Conservation (phyloP, 345 rosid genomes). For the Pistacia atlantica region DNA sequence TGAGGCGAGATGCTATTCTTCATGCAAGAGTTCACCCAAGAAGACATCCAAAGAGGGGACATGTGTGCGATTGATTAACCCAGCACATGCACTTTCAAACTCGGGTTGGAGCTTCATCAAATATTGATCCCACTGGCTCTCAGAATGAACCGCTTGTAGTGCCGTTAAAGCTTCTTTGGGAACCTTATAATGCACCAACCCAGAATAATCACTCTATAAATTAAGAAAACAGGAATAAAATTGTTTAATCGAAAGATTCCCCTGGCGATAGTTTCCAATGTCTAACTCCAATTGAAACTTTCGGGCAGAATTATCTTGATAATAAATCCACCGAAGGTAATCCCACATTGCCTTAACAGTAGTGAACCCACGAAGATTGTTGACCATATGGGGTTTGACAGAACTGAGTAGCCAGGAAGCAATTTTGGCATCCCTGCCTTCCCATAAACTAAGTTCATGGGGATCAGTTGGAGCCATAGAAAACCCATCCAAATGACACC, state of each 20-base stretch:
- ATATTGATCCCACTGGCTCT: background rate
- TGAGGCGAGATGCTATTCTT: background rate
- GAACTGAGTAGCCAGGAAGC: too few relatives aligned
- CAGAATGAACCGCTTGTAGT: background rate
- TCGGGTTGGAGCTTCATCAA: background rate
- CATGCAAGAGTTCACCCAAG: too few relatives aligned
- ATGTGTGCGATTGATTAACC: background rate
- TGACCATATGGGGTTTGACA: too few relatives aligned
- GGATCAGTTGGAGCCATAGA: too few relatives aligned
- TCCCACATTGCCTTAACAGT: too few relatives aligned
- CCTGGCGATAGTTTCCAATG: background rate
- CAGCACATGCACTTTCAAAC: constrained; percentile 5
- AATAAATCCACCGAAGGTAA: too few relatives aligned
- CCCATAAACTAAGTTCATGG: too few relatives aligned
- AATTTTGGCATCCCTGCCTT: too few relatives aligned
- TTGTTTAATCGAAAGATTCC: constrained; percentile 2
- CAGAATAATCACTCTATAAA: constrained; percentile 6
- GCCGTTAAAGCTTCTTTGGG: background rate
- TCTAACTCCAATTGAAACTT: too few relatives aligned
- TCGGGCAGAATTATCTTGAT: too few relatives aligned
- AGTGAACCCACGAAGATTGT: too few relatives aligned
- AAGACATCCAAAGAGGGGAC: constrained; percentile 10
- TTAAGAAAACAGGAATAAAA: constrained; percentile 3
- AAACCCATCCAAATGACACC: too few relatives aligned
- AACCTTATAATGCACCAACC: background rate